Percentiles rank a stretch among this genome's conserved stretches.
Conservation (phyloP, 2,329 filamentous ascomycete genomes). For the Xylariomycetidae sp. region DNA sequence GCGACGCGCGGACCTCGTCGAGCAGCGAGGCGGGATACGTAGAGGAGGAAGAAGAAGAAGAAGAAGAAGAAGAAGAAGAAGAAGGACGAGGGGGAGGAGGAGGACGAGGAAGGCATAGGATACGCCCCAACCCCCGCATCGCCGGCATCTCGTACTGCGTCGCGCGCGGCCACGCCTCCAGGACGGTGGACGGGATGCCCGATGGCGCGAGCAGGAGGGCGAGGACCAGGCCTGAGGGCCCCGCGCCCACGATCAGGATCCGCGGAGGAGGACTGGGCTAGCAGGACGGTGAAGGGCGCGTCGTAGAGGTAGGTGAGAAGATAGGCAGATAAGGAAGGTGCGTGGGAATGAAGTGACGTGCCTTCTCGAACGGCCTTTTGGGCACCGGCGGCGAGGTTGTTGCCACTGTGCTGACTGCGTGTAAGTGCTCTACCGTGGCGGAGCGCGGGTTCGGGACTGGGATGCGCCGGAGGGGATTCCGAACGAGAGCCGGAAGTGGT, state of each 20-base stretch:
- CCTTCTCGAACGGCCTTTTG: background rate
- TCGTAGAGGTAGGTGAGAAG: background rate
- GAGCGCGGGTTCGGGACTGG: no score
- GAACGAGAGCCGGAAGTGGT: no score
- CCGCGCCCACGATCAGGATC: conserved; percentile 3
- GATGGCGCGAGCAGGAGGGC: conserved; percentile 1
- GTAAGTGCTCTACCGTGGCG: no score
- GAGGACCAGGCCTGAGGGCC: conserved; percentile 1
- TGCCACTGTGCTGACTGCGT: no score
- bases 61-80: background rate
- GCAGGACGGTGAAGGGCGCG: background rate
- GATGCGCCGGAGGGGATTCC: no score
- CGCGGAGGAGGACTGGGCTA: background rate
- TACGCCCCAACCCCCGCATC: no score
- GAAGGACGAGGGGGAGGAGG: background rate
- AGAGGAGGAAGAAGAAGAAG: background rate
- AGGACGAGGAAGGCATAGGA: background rate
- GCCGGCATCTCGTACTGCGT: no score
- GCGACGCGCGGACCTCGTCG: background rate
- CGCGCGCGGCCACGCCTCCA: conserved; percentile 2
- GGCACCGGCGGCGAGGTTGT: no score
- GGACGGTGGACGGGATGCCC: background rate
- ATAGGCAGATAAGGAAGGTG: background rate
- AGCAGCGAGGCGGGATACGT: background rate
- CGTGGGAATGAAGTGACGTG: background rate